Conservation (phyloP, 345 rosid species). For the Gossypium raimondii region DNA sequence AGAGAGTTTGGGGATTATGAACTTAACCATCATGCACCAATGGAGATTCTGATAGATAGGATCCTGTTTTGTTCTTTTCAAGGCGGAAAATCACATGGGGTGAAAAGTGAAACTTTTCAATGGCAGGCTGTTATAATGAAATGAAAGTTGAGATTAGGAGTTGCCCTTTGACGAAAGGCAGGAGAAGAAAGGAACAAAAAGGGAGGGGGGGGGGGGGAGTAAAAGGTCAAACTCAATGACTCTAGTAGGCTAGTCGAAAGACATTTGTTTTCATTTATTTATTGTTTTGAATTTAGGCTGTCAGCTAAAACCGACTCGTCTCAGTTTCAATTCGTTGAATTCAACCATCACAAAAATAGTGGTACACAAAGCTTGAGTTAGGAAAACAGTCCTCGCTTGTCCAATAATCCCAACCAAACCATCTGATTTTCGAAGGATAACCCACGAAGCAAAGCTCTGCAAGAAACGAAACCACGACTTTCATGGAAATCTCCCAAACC, state of each 20-base stretch:
- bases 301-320: background rate
- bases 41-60: background rate
- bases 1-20: background rate
- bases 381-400: background rate
- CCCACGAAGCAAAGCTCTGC: background rate
- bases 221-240: background rate
- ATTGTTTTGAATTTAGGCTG: background rate
- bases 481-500: background rate
- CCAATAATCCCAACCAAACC: background rate
- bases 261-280: background rate
- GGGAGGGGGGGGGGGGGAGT: too few relatives aligned
- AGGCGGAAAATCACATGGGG: background rate
- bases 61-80: background rate
- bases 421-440: background rate
- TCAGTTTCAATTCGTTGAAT: slow-evolving; percentile 11
- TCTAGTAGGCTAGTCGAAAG: background rate
- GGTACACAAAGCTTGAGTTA: background rate
- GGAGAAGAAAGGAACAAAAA: background rate
- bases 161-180: background rate
- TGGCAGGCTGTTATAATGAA: background rate
- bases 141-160: background rate
- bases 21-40: background rate
- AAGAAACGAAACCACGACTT: background rate
- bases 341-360: background rate
- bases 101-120: background rate